Base-by-base conservation (phyloP, 116 monocot genomes). In the Cymodocea nodosa region DNA sequence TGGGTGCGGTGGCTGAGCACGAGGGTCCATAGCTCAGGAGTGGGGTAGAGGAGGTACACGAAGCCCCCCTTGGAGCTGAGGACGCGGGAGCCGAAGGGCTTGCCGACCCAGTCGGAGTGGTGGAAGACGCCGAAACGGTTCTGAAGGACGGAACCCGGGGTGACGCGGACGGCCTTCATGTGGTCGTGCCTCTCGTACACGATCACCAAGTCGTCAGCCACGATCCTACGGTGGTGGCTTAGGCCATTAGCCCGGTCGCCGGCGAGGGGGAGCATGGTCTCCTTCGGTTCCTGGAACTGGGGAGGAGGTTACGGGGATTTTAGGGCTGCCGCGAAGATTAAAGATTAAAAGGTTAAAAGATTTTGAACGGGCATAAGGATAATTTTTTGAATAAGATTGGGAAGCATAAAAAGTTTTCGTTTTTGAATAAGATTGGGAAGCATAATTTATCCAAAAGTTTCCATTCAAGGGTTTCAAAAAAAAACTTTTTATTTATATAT, bases 41-140 rank as follows among this genome's bases (percentile, higher is more conserved):
- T 97, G 1, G 97, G 88, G 15, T 83, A 83, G 9, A 97, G 68
- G 36, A 97, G 76, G 71, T 83, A 76, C 4, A 97, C 91, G 72
- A 85, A 97, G 16, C 85, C 85, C 37, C 97, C 84, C 73, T 82
- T 87, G 78, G 30, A 76, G 69, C 85, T 88, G 10, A 82, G 18
- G 13, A 79, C 87, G 66, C 85, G 88, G 36, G 81, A 84, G 8
- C 97, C 97, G 72, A 85, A 91, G 6, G 81, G 83, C 54, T 79
- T 81, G 2, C 91, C 97, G 24, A 97, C 82, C 97, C 97, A 97
- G 65, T 97, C 97, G 9, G 85, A 73, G 70, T 97, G 97, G 59
- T 85, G 87, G 67, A 91, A 97, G 64, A 82, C 79, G 30, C 91
- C 97, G 70, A 85, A 97, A 15, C 85, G 78, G 59, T 97, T 97